phyloP scores from a whole-genome alignment of 371 early-diverging fungal species.

The Apophysomyces trapeziformis region DNA sequence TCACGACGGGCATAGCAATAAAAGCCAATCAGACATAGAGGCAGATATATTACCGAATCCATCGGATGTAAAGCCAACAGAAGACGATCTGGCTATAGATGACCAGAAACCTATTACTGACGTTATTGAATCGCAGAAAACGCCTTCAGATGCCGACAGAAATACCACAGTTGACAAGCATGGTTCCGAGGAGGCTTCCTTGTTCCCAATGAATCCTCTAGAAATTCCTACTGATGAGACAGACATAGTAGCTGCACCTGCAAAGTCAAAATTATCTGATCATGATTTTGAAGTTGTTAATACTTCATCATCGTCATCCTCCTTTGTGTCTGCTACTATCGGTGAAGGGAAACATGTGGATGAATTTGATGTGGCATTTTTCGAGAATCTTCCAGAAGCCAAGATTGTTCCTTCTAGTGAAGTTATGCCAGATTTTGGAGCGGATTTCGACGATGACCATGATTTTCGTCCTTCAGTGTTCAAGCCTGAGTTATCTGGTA shows the following conservation, averaged over 20 bases:
- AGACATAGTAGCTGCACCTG: not conserved
- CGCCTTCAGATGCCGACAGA: too few relatives aligned
- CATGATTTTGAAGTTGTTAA: conserved; percentile 18
- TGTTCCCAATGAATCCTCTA: not conserved
- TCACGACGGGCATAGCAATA: too few relatives aligned
- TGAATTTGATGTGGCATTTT: conserved; percentile 16
- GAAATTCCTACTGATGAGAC: not conserved
- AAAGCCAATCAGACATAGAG: too few relatives aligned
- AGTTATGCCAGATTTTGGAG: not conserved
- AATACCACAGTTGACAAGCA: too few relatives aligned
- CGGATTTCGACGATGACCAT: conserved; percentile 9
- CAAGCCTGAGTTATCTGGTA: not conserved
- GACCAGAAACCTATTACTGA: too few relatives aligned
- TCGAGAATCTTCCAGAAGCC: conserved; percentile 14
- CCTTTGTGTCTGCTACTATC: conserved; percentile 16
- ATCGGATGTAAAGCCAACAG: too few relatives aligned
- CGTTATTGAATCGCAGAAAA: too few relatives aligned
- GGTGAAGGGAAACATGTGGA: conserved; percentile 5
- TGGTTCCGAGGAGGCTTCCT: not conserved
- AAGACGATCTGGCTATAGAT: too few relatives aligned
- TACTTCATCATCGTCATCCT: conserved; percentile 7
- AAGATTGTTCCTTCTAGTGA: conserved; percentile 1
- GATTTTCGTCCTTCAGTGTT: not conserved
- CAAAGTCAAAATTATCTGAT: not conserved
- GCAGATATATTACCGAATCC: too few relatives aligned